These are phyloP conservation scores for Fusarium liriodendri DNA, from an alignment of 2,329 filamentous ascomycete species.

Conservation along the genomic window DNA sequence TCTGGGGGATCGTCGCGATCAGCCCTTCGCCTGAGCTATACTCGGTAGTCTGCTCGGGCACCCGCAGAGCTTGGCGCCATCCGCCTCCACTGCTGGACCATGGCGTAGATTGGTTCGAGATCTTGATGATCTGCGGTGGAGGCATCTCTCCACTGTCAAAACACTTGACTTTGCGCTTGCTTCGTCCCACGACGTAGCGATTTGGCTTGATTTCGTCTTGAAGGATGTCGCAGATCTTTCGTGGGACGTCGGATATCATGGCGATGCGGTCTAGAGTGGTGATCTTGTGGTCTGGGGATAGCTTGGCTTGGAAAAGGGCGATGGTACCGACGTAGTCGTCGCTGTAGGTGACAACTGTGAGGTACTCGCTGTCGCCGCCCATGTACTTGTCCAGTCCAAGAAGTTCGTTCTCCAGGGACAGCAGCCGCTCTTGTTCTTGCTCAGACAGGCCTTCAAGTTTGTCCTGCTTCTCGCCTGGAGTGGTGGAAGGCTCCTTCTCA, in stretches of 20 bases:
- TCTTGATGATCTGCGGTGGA: not conserved
- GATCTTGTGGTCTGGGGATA: not conserved
- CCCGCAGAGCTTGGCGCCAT: constrained; percentile 3
- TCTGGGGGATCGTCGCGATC: constrained; percentile 10
- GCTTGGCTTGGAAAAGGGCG: constrained; percentile 2
- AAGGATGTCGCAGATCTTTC: not conserved
- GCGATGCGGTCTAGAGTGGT: not conserved
- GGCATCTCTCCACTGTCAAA: constrained; percentile 2
- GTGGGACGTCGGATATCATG: not conserved
- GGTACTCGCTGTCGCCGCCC: constrained; percentile 4
- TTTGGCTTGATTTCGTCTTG: constrained; percentile 8
- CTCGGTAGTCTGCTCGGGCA: not conserved
- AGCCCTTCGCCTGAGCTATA: constrained; percentile 7
- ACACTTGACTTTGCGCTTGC: constrained; percentile 5
- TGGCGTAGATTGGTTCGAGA: not conserved
- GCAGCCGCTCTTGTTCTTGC: not conserved
- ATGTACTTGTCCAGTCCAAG: constrained; percentile 9
- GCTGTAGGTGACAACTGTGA: constrained; percentile 5
- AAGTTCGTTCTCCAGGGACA: constrained; percentile 2
- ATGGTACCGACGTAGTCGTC: constrained; percentile 5
- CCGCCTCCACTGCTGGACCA: constrained; percentile 3
- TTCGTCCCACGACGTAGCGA: not conserved
- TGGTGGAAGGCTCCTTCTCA: not conserved
- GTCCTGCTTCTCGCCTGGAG: not conserved
- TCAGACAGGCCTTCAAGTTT: not conserved